These are phyloP conservation scores for Pseudocercospora cruenta DNA, from an alignment of 2,329 filamentous ascomycete species.

Conservation along the genomic window DNA sequence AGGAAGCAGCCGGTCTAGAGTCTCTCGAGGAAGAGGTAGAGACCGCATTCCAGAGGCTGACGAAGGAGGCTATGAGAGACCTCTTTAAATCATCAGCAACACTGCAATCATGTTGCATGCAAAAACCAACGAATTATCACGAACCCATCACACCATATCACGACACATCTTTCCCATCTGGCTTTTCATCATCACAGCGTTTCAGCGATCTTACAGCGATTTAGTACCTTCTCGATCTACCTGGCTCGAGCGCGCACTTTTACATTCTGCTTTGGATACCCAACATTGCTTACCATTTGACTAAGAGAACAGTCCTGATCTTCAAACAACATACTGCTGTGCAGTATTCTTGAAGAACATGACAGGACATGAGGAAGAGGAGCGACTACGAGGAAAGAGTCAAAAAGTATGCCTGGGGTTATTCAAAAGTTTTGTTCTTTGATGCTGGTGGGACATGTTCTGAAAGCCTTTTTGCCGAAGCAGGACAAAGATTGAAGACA, in stretches of 20 bases:
- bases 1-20: constrained; percentile 29
- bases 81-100: neutral
- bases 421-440: constrained; percentile 4
- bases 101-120: neutral
- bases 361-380: neutral
- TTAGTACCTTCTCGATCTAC: neutral
- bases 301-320: neutral
- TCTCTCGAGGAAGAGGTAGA: constrained; percentile 18
- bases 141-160: neutral
- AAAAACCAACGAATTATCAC: neutral
- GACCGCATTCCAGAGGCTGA: constrained; percentile 31
- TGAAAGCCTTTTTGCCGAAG: neutral
- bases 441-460: neutral
- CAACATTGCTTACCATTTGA: neutral
- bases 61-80: constrained; percentile 19
- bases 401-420: neutral
- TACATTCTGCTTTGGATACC: constrained; percentile 19
- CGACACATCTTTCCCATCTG: neutral
- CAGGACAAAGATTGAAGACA: neutral
- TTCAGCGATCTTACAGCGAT: neutral
- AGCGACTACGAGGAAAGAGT: neutral
- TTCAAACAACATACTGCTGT: neutral
- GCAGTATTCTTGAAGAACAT: no score
- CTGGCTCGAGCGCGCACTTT: neutral
- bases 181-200: neutral